Base-by-base conservation (phyloP, 108 stramenopile genomes). In the Pseudonitzschia multiseries region DNA sequence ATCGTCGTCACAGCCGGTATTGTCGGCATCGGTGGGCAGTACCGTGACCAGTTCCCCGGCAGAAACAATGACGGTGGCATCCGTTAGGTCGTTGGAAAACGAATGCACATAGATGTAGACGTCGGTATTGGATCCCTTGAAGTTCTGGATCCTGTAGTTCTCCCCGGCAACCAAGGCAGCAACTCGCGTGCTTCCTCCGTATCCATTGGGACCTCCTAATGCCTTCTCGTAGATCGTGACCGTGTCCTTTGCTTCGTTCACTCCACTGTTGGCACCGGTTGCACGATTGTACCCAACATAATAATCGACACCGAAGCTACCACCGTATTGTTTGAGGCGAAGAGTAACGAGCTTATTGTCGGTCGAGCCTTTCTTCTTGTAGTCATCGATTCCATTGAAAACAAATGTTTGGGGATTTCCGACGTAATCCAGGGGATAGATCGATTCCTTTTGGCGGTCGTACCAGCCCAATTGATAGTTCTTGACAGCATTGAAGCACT, bases 381-480 rank as follows among this genome's bases (percentile, higher is more conserved):
- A 62, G n/a, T 62, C 61, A 20, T 31, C 22, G 15, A 62, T 20
- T 20, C 61, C 61, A 40, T 62, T 62, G 15, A 62, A 33, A 4
- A n/a, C 29, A 40, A 62, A 62, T 14, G 27, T n/a, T 40, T 40
- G 33, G 29, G 61, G 15, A 62, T 40, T n/a, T 10, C 36, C 61
- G 3, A 40, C 20, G 15, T 9, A 8, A 40, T 59, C 57, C 15
- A 62, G 36, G 14, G 61, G 61, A 62, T 62, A 9, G 36, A 40
- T n/a, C 28, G 32, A 33, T 20, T 4, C 13, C 15, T 14, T 62
- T 33, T 62, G 61, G 0, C 4, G n/a, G 4, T 32, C 36, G 50
- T 84, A 87, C 89, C 86, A 90, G 10, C 85, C 83, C 21, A 85
- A 50, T 66, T 87, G 85, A 78, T 79, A 87, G 66, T 59, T 75